phyloP scores from a whole-genome alignment of 345 rosid genomes.

The Euclidium syriacum region DNA sequence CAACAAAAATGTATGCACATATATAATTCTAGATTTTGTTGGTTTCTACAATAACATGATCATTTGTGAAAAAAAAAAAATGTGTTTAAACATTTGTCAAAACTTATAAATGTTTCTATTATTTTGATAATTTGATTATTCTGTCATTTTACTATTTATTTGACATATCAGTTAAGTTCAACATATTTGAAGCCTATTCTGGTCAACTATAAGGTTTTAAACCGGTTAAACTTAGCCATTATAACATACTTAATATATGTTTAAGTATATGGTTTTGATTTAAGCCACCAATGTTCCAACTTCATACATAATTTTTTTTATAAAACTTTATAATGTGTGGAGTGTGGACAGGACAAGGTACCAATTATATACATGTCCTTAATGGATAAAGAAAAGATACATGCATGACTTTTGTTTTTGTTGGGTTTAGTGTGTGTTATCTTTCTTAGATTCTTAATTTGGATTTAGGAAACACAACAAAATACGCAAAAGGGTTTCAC shows the following conservation, averaged over 20 bases:
- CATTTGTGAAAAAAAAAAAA: too few relatives aligned
- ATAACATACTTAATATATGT: neutral
- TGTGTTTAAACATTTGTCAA: too few relatives aligned
- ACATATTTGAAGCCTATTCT: too few relatives aligned
- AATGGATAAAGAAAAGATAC: neutral
- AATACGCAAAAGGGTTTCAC: neutral
- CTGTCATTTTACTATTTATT: too few relatives aligned
- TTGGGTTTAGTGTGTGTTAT: slow-evolving; percentile 14
- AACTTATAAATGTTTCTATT: too few relatives aligned
- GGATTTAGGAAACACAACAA: slow-evolving; percentile 14
- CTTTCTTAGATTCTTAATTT: slow-evolving; percentile 24
- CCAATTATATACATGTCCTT: neutral
- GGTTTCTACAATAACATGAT: neutral
- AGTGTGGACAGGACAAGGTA: slow-evolving; percentile 12
- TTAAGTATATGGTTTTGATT: neutral
- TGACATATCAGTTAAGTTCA: too few relatives aligned
- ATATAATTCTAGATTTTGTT: neutral
- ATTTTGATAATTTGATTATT: too few relatives aligned
- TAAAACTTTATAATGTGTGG: neutral
- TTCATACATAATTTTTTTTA: neutral
- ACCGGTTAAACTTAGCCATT: too few relatives aligned
- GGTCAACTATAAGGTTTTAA: too few relatives aligned
- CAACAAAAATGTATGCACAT: too few relatives aligned
- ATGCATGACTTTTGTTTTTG: neutral
- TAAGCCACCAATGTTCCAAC: neutral